Evolutionary conservation across 495 filamentous ascomycete species (phyloP).

Genomic region (Trichoderma asperelloides): DNA sequence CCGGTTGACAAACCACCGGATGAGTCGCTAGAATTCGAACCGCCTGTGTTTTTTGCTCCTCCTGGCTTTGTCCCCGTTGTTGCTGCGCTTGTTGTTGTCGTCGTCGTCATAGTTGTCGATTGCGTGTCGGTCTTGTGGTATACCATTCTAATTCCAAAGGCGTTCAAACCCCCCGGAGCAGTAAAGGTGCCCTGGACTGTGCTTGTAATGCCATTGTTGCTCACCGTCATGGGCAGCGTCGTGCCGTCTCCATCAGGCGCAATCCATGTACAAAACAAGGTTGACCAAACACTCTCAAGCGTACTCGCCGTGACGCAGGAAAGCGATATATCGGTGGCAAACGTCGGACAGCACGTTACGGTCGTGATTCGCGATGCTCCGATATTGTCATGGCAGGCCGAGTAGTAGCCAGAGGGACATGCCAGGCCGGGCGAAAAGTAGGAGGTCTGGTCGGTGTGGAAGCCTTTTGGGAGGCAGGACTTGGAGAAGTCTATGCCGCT

Average conservation of each 20-base stretch:
- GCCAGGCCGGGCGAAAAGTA: slow-evolving; percentile 22
- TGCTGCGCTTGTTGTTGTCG: neutral
- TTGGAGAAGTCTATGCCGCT: slow-evolving; percentile 14
- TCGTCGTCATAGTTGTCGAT: neutral
- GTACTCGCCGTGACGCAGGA: slow-evolving; percentile 15
- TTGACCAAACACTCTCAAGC: slow-evolving; percentile 12
- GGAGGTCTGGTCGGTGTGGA: slow-evolving; percentile 11
- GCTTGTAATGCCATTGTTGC: slow-evolving; percentile 10
- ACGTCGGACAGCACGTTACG: slow-evolving; percentile 20
- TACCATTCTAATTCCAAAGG: slow-evolving; percentile 21
- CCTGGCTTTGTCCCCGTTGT: neutral
- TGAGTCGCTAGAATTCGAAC: neutral
- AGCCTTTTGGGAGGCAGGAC: slow-evolving; percentile 18
- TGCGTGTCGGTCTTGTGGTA: slow-evolving; percentile 16
- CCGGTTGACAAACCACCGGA: slow-evolving; percentile 12
- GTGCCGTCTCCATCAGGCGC: slow-evolving; percentile 9
- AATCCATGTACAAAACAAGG: slow-evolving; percentile 18
- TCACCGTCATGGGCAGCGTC: slow-evolving; percentile 12
- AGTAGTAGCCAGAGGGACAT: slow-evolving; percentile 21
- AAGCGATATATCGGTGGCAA: slow-evolving; percentile 11
- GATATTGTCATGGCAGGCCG: slow-evolving; percentile 15
- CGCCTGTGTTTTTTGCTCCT: neutral
- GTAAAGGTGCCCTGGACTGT: slow-evolving; percentile 3
- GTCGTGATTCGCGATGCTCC: slow-evolving; percentile 19
- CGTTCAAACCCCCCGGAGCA: slow-evolving; percentile 15